Conservation (phyloP, 768 basidiomycete species). For the Tricholoma flavovirens region DNA sequence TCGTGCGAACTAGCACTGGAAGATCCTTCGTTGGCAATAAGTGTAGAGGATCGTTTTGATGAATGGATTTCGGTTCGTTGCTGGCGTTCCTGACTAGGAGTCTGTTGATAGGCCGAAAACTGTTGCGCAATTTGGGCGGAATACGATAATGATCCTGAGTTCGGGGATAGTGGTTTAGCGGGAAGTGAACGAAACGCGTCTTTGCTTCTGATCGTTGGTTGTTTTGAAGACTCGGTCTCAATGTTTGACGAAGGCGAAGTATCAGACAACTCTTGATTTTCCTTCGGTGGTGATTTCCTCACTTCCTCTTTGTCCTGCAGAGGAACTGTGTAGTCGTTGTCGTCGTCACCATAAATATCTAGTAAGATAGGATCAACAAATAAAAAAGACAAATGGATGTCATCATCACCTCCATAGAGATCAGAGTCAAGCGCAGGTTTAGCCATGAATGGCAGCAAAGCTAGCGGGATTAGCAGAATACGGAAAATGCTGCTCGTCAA, state of each 20-base stretch:
- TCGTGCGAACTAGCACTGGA: slow-evolving; percentile 25
- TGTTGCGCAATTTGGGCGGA: slow-evolving; percentile 63
- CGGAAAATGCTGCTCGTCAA: background rate
- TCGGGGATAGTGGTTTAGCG: slow-evolving; percentile 21
- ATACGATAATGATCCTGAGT: slow-evolving; percentile 38
- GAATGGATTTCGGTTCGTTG: slow-evolving; percentile 29
- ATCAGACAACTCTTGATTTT: slow-evolving; percentile 15
- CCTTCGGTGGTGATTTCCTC: slow-evolving; percentile 22
- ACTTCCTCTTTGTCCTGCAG: slow-evolving; percentile 18
- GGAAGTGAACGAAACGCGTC: slow-evolving; percentile 21
- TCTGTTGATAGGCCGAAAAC: slow-evolving; percentile 60
- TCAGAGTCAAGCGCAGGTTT: slow-evolving; percentile 26
- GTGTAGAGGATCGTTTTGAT: slow-evolving; percentile 15
- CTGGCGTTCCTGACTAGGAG: slow-evolving; percentile 58
- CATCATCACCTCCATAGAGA: slow-evolving; percentile 29
- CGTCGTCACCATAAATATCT: slow-evolving; percentile 55
- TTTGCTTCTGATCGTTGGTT: slow-evolving; percentile 12
- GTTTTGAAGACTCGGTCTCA: background rate
- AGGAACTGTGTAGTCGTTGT: slow-evolving; percentile 33
- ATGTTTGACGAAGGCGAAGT: slow-evolving; percentile 6
- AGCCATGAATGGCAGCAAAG: slow-evolving; percentile 7
- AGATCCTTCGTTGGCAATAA: slow-evolving; percentile 19
- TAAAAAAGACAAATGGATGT: background rate
- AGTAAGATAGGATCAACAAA: background rate
- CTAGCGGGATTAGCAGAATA: background rate